phyloP scores from a whole-genome alignment of 1,284 basidiomycete species.

The Marasmius fiardii region DNA sequence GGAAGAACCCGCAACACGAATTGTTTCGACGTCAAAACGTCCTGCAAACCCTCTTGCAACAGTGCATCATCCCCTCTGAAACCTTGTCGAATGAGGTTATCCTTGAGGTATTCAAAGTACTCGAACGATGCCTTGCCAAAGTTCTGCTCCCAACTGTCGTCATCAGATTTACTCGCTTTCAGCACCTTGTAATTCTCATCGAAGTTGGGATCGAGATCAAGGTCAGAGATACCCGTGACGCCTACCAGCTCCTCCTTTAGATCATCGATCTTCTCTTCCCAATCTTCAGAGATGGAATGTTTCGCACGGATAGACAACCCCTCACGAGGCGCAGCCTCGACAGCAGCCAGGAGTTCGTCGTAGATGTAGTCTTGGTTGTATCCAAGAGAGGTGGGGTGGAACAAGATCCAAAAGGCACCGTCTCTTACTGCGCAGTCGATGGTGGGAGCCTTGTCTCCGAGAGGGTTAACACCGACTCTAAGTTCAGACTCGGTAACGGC shows the following conservation, averaged over 20 bases:
- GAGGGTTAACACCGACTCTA: slow-evolving; percentile 26
- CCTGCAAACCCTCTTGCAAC: slow-evolving; percentile 34
- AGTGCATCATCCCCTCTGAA: slow-evolving; percentile 33
- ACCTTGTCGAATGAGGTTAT: slow-evolving; percentile 25
- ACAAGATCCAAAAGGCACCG: slow-evolving; percentile 8
- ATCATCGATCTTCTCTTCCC: slow-evolving; percentile 25
- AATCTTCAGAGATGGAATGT: slow-evolving; percentile 26
- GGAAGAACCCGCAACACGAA: slow-evolving; percentile 31
- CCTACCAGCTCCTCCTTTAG: slow-evolving; percentile 24
- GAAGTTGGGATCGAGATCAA: slow-evolving; percentile 34
- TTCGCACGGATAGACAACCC: slow-evolving; percentile 29
- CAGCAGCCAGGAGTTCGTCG: slow-evolving; percentile 4
- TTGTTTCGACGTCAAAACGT: slow-evolving; percentile 28
- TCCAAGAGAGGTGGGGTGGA: slow-evolving; percentile 4
- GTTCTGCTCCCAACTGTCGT: slow-evolving; percentile 22
- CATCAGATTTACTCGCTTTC: slow-evolving; percentile 18
- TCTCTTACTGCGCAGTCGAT: slow-evolving; percentile 5
- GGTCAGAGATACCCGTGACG: slow-evolving; percentile 26
- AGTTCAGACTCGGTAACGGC: slow-evolving; percentile 29
- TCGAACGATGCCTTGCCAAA: slow-evolving; percentile 20
- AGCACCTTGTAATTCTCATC: slow-evolving; percentile 28
- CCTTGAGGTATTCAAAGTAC: slow-evolving; percentile 25
- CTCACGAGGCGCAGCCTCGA: slow-evolving; percentile 23
- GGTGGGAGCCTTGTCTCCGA: slow-evolving; percentile 23
- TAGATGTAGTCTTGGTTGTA: slow-evolving; percentile 7